These are phyloP conservation scores for Tuber melanosporum DNA, from an alignment of 495 filamentous ascomycete species.

Conservation along the genomic window DNA sequence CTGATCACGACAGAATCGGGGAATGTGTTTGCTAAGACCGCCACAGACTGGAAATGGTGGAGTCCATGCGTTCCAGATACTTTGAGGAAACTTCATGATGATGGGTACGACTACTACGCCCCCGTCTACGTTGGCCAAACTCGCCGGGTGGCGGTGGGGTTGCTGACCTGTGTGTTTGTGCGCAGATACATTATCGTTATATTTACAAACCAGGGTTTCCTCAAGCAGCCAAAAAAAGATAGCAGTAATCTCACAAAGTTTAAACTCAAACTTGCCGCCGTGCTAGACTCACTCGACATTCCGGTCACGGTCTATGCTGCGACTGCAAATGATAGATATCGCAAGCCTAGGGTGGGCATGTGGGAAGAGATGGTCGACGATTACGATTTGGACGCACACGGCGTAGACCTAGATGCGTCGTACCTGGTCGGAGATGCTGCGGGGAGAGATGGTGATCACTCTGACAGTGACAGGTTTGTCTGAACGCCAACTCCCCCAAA, in stretches of 20 bases:
- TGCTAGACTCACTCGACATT: conserved; percentile 66
- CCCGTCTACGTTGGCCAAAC: background rate
- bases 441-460: conserved; percentile 60
- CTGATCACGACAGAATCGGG: conserved; percentile 73
- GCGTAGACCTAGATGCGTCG: conserved; percentile 59
- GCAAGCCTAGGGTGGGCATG: conserved; percentile 85
- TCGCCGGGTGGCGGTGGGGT: background rate
- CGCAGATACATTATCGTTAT: conserved; percentile 68
- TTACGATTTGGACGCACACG: conserved; percentile 59
- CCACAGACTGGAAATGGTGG: conserved; percentile 95
- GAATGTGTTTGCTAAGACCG: conserved; percentile 63
- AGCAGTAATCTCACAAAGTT: conserved; percentile 60
- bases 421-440: conserved; percentile 91
- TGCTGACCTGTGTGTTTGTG: background rate
- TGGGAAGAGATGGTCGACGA: conserved; percentile 78
- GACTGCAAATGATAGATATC: conserved; percentile 67
- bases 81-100: conserved; percentile 58
- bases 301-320: conserved; percentile 80
- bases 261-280: conserved; percentile 65
- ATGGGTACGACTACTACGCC: conserved; percentile 52
- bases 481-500: conserved; percentile 6
- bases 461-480: conserved; percentile 68
- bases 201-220: conserved; percentile 79
- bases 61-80: conserved; percentile 59
- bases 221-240: conserved; percentile 64